Percentiles rank a stretch among this genome's conserved stretches.
Conservation (phyloP, 148 eudicot genomes). For the Camellia granthamiana region DNA sequence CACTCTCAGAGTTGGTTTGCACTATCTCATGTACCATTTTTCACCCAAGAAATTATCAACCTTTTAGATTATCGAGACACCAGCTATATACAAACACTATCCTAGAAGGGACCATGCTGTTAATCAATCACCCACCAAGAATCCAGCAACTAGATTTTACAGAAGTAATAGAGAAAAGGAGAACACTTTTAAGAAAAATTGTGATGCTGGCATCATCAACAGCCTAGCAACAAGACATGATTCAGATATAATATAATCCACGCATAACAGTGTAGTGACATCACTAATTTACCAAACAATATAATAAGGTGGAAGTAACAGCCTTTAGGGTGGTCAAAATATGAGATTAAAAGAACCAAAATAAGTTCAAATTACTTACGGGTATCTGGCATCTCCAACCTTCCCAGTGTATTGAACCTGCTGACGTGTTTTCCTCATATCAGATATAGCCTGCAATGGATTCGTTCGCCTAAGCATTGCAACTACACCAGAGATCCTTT, state of each 20-base stretch:
- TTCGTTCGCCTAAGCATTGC: slow-evolving; percentile 85
- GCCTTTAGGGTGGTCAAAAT: background rate
- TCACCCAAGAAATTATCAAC: background rate
- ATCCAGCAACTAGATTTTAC: background rate
- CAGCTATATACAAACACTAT: background rate
- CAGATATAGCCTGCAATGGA: slow-evolving; percentile 74
- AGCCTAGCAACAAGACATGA: background rate
- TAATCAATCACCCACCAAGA: background rate
- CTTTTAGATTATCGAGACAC: background rate
- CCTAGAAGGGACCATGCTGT: background rate
- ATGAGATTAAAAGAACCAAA: background rate
- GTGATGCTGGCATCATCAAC: background rate
- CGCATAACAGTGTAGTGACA: background rate
- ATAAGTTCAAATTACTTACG: slow-evolving; percentile 56
- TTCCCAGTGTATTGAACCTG: slow-evolving; percentile 84
- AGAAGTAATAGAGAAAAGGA: background rate
- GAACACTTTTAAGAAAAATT: background rate
- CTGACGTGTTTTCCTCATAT: slow-evolving; percentile 89
- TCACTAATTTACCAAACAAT: background rate
- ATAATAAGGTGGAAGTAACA: background rate
- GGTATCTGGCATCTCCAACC: slow-evolving; percentile 98
- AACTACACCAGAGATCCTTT: slow-evolving; percentile 76
- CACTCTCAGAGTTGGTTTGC: no score
- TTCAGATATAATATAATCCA: background rate
- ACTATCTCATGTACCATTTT: background rate